Evolutionary conservation across 2,329 filamentous ascomycete genomes (phyloP).

Genomic region (Beauveria brongniartii): DNA sequence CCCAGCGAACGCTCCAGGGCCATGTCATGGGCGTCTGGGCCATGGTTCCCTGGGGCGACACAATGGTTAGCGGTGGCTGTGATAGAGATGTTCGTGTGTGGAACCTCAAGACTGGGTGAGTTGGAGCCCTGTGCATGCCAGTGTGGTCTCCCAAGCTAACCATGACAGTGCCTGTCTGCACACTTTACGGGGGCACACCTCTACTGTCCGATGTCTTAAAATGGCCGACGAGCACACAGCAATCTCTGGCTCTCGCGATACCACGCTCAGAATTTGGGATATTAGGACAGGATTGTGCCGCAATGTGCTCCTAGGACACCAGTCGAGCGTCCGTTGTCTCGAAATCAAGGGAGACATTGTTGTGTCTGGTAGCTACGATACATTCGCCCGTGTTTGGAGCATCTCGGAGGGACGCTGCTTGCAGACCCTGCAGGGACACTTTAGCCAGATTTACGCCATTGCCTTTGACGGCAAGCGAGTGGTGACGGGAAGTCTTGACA

Average conservation of each 20-base stretch:
- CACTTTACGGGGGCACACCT: constrained; percentile 87
- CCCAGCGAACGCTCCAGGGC: constrained; percentile 81
- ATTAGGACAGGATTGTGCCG: constrained; percentile 79
- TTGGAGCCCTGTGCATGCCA: neutral
- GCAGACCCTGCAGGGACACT: constrained; percentile 84
- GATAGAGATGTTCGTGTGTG: constrained; percentile 95
- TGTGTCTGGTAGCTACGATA: constrained; percentile 97
- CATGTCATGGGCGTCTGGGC: constrained; percentile 99
- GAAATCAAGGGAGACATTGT: constrained; percentile 95
- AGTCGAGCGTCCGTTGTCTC: constrained; percentile 88
- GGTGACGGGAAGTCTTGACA: constrained; percentile 92
- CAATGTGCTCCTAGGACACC: constrained; percentile 88
- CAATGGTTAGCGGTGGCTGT: constrained; percentile 90
- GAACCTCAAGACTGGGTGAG: constrained; percentile 88
- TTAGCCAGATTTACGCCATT: constrained; percentile 98
- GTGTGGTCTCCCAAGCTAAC: neutral
- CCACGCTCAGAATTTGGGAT: constrained; percentile 92
- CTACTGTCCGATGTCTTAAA: constrained; percentile 91
- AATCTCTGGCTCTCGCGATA: constrained; percentile 93
- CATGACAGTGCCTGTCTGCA: constrained; percentile 59
- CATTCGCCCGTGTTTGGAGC: constrained; percentile 93
- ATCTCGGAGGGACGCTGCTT: constrained; percentile 92
- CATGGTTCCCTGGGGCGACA: constrained; percentile 97
- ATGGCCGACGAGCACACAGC: constrained; percentile 93
- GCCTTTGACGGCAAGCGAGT: constrained; percentile 92